These are phyloP conservation scores for Sporothrix inflata DNA, from an alignment of 2,329 filamentous ascomycete genomes.

Conservation along the genomic window DNA sequence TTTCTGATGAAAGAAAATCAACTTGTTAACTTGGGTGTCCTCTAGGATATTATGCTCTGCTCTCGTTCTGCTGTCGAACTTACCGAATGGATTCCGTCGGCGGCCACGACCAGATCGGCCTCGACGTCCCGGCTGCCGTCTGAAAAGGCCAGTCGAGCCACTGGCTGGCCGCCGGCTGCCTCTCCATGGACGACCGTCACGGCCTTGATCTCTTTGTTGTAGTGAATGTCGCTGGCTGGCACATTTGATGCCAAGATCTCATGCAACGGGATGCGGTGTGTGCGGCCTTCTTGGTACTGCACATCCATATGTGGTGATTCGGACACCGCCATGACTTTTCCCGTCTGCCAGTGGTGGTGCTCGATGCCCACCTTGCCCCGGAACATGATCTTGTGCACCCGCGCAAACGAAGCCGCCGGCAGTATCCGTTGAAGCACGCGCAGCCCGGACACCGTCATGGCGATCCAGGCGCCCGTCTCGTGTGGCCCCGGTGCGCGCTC, in stretches of 20 bases:
- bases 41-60: not conserved
- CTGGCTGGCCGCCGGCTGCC: not conserved
- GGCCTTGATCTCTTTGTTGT: conserved; percentile 9
- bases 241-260: conserved; percentile 1
- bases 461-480: conserved; percentile 24
- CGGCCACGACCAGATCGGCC: conserved; percentile 21
- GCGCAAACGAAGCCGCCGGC: not conserved
- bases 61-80: not conserved
- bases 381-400: conserved; percentile 17
- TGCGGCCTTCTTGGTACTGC: conserved; percentile 16
- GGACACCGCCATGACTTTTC: conserved; percentile 5
- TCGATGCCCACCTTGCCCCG: conserved; percentile 10
- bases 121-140: conserved; percentile 14
- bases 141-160: not conserved
- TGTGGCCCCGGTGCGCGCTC: conserved; percentile 13
- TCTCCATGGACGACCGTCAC: not conserved
- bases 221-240: not conserved
- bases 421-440: conserved; percentile 15
- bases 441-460: conserved; percentile 21
- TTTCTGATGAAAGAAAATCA: not conserved
- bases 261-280: conserved; percentile 21
- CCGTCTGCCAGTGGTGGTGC: conserved; percentile 22
- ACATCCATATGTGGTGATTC: conserved; percentile 7
- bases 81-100: conserved; percentile 24
- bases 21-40: not conserved